phyloP scores from a whole-genome alignment of 192 early-diverging fungal genomes.

The Funneliformis mosseae region DNA sequence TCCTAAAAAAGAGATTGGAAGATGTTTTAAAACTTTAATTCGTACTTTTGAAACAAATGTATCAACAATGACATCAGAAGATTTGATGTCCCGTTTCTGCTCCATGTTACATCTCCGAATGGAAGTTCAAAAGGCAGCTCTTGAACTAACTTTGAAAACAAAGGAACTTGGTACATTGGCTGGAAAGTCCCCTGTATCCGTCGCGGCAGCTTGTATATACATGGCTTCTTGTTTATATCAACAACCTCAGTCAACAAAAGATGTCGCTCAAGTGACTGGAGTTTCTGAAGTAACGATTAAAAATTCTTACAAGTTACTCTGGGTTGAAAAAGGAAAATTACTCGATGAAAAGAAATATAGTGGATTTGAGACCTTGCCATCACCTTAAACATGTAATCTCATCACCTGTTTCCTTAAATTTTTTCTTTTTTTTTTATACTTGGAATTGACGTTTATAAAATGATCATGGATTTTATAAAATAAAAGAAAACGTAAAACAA shows the following conservation, averaged over 20 bases:
- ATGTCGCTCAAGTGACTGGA: conserved; percentile 83
- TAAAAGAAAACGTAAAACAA: too few relatives aligned
- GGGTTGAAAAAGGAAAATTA: conserved; percentile 59
- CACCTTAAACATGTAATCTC: not conserved
- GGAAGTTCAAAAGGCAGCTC: conserved; percentile 69
- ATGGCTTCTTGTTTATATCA: conserved; percentile 76
- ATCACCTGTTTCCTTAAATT: not conserved
- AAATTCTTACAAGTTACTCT: conserved; percentile 77
- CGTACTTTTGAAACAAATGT: conserved; percentile 60
- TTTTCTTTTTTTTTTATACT: not conserved
- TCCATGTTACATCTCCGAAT: conserved; percentile 69
- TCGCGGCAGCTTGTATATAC: conserved; percentile 92
- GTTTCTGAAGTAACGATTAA: conserved; percentile 95
- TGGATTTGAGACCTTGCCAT: conserved; percentile 8
- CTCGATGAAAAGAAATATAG: conserved; percentile 39
- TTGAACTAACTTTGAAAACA: conserved; percentile 70
- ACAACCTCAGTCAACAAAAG: conserved; percentile 66
- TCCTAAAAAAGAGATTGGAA: conserved; percentile 91
- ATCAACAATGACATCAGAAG: conserved; percentile 67
- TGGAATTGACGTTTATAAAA: too few relatives aligned
- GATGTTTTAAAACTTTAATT: conserved; percentile 74
- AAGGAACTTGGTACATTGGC: conserved; percentile 84
- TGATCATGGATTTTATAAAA: too few relatives aligned
- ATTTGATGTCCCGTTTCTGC: conserved; percentile 81
- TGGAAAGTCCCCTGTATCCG: conserved; percentile 88